Conservation (phyloP, 176 grass and related monocot genomes). For the Raddia guianensis region DNA sequence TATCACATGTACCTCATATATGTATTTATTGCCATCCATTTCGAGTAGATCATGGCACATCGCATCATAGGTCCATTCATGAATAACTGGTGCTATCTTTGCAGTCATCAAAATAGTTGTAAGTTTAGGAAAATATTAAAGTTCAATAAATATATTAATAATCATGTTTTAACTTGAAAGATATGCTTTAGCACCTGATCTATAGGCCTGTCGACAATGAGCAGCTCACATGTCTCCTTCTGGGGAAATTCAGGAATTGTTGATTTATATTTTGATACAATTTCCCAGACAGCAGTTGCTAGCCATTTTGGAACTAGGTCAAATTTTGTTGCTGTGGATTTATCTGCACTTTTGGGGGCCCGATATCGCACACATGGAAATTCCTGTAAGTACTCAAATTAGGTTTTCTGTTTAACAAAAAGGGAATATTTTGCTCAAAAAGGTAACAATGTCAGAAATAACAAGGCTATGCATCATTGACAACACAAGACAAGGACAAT, state of each 20-base stretch:
- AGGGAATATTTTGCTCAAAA: not conserved
- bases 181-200: conserved; percentile 77
- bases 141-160: conserved; percentile 11
- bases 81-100: conserved; percentile 97
- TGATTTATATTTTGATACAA: conserved; percentile 82
- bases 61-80: conserved; percentile 98
- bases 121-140: conserved; percentile 33
- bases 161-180: not conserved
- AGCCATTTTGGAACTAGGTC: conserved; percentile 85
- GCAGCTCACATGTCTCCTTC: conserved; percentile 94
- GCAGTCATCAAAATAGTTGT: conserved; percentile 51
- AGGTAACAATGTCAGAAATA: not conserved
- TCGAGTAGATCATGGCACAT: conserved; percentile 94
- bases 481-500: conserved; percentile 20
- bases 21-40: conserved; percentile 95
- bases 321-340: conserved; percentile 41
- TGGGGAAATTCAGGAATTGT: conserved; percentile 92
- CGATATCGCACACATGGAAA: conserved; percentile 82
- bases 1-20: conserved; percentile 68
- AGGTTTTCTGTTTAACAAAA: conserved; percentile 22
- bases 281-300: conserved; percentile 79
- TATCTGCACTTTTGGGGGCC: conserved; percentile 65
- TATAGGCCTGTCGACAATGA: conserved; percentile 81
- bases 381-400: conserved; percentile 60
- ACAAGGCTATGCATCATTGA: conserved; percentile 7